Evolutionary conservation across 1,284 basidiomycete species (phyloP).

Genomic region (Cutaneotrichosporon mucoides): DNA sequence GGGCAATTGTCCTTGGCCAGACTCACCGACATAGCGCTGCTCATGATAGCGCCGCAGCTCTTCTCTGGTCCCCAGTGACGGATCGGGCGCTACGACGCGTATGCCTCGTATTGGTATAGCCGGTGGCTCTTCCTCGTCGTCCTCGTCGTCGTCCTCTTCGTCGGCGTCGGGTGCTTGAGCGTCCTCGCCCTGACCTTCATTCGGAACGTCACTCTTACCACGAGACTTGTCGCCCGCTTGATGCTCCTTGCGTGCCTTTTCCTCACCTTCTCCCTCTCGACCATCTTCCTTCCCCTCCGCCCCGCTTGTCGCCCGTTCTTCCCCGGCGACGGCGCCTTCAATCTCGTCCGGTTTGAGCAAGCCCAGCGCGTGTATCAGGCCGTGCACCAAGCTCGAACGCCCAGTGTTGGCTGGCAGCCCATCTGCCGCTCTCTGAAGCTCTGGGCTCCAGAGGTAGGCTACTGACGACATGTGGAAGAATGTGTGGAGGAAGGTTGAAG

Average conservation of each 20-base stretch:
- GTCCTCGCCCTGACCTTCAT: no score
- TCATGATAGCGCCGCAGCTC: constrained; percentile 50
- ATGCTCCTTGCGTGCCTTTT: no score
- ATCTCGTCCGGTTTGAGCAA: constrained; percentile 50
- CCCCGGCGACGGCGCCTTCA: background rate
- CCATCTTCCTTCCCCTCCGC: background rate
- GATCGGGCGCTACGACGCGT: constrained; percentile 29
- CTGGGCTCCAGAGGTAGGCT: constrained; percentile 38
- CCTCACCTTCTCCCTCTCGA: constrained; percentile 39
- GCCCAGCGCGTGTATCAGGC: constrained; percentile 60
- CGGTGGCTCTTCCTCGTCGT: background rate
- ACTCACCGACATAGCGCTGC: constrained; percentile 45
- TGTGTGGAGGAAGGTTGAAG: no score
- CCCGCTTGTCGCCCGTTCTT: background rate
- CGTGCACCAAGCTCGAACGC: constrained; percentile 75
- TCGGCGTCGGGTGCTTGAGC: constrained; percentile 21
- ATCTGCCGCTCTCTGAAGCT: constrained; percentile 34
- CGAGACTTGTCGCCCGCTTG: no score
- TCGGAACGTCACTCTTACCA: no score
- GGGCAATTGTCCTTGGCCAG: background rate
- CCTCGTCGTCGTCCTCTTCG: constrained; percentile 41
- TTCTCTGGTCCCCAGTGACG: constrained; percentile 25
- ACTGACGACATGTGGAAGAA: background rate
- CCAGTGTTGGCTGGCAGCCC: constrained; percentile 74
- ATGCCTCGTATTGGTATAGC: background rate